Evolutionary conservation across 805 yeast species (phyloP), one percentile per base, ranked within the genome.

Genomic region (Hagleromyces aurorensis): DNA sequence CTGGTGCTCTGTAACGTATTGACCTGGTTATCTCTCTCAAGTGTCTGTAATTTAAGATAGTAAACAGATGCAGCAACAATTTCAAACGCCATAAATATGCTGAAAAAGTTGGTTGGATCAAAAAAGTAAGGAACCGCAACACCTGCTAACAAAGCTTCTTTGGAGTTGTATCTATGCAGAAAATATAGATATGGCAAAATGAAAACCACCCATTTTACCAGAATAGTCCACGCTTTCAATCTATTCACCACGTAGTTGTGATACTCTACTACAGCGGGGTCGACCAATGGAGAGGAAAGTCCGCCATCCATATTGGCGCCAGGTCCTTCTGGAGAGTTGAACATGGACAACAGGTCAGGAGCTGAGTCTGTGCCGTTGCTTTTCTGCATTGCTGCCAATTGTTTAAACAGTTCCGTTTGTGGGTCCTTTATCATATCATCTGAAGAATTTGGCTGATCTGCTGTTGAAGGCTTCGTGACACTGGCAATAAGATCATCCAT

Each of bases 71-170:
- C 45, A 7, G 57, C 52, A 8, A 52, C 47, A 14, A 57, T 46
- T 36, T 57, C 61, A 28, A 57, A 43, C 5, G 57, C 41, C 4
- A 57, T 43, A 36, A 57, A 55, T 4, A 57, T 38, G 38, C 52
- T 46, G 32, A 55, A 55, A 36, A 57, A 57, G 20, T 55, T 52
- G 10, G 52, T 41, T 24, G 52, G 50, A 21, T 47, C 40, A 9
- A 25, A 16, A 13, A 19, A 18, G 4, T 22, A 18, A 10, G 27
- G 16, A 4, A 19, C 27, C 10, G 25, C 18, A 13, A 29, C 23
- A 23, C 44, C 42, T 3, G 55, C 41, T 6, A 55, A 32, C n/a
- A 50, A 16, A n/a, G n/a, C n/a, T n/a, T n/a, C n/a, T n/a, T n/a
- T n/a, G n/a, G n/a, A n/a, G n/a, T n/a, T n/a, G n/a, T n/a, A n/a